phyloP scores from a whole-genome alignment of 345 rosid species.

The Heritiera fomes region DNA sequence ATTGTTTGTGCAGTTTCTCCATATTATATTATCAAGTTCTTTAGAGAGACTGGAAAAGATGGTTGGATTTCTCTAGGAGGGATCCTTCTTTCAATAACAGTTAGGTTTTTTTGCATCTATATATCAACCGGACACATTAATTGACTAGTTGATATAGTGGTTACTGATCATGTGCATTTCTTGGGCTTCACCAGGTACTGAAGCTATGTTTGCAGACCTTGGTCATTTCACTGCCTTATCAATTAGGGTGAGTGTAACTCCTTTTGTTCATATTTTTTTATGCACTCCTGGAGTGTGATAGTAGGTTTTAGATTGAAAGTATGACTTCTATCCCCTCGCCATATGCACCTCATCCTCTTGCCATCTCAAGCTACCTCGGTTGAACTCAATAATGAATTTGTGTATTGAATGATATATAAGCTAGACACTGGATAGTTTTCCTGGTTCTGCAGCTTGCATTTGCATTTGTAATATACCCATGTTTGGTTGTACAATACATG shows the following conservation, averaged over 20 bases:
- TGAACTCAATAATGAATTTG: neutral
- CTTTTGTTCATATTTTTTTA: neutral
- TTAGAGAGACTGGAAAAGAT: slow-evolving; percentile 61
- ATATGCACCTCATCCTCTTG: neutral
- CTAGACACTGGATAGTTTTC: neutral
- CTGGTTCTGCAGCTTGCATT: slow-evolving; percentile 72
- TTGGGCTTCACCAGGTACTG: slow-evolving; percentile 65
- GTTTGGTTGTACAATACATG: slow-evolving; percentile 95
- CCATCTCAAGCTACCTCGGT: neutral
- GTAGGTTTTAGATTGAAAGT: neutral
- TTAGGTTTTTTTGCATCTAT: slow-evolving; percentile 43
- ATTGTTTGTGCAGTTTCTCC: slow-evolving; percentile 75
- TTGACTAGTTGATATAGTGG: slow-evolving; percentile 6
- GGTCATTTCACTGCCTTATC: slow-evolving; percentile 91
- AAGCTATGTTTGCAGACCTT: slow-evolving; percentile 93
- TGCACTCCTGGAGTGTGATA: neutral
- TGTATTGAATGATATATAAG: neutral
- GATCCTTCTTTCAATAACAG: slow-evolving; percentile 76
- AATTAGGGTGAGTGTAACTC: slow-evolving; percentile 56
- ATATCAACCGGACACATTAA: neutral
- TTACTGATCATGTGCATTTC: slow-evolving; percentile 11
- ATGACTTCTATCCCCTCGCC: neutral
- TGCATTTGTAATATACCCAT: slow-evolving; percentile 68
- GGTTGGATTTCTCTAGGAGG: slow-evolving; percentile 98
- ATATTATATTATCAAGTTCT: slow-evolving; percentile 69